Base-by-base conservation (phyloP, 2,329 filamentous ascomycete genomes). In the Byssothecium circinans region DNA sequence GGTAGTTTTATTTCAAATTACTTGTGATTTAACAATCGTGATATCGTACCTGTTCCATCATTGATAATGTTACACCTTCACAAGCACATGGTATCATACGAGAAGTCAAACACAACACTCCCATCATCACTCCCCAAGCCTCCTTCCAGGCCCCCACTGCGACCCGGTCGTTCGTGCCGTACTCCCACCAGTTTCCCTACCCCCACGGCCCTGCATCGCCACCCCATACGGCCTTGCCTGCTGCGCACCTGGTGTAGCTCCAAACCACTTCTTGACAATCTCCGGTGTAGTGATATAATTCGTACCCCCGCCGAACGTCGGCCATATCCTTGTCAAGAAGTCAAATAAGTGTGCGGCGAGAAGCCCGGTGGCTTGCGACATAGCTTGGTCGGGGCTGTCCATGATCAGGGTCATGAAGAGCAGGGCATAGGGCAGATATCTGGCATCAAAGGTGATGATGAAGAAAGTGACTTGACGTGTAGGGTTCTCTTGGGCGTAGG, bases 291-390 rank as follows among this genome's bases (percentile, higher is more conserved):
- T 77, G 29, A 96, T 78, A 40, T 86, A 79, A 64, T 91, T 95
- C 42, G 77, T 78, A 0, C 94, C 94, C 46, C 89, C 88, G 25
- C 91, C 92, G 65, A 94, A 94, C 45, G 88, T 84, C 4, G 94
- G 94, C 78, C 91, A 97, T 34, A 96, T 80, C 40, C 89, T 82
- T 2, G 88, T 90, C 41, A 96, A 71, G 65, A 97, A 99, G 68
- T 97, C 89, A 72, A 90, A 95, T 17, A 94, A 64, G 69, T 99
- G 94, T 4, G 91, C 91, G 11, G 91, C 89, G 35, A 95, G 56
- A 10, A 99, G 78, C n/a, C 94, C 94, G 27, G 83, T 88, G 4
- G 83, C 70, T 64, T 95, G 85, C 3, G 85, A 62, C 46, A 88
- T 65, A 10, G 88, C 80, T 15, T 73, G 73, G 2, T 70, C 57